phyloP scores from a whole-genome alignment of 441 rosid species.

The Monsonia emarginata region DNA sequence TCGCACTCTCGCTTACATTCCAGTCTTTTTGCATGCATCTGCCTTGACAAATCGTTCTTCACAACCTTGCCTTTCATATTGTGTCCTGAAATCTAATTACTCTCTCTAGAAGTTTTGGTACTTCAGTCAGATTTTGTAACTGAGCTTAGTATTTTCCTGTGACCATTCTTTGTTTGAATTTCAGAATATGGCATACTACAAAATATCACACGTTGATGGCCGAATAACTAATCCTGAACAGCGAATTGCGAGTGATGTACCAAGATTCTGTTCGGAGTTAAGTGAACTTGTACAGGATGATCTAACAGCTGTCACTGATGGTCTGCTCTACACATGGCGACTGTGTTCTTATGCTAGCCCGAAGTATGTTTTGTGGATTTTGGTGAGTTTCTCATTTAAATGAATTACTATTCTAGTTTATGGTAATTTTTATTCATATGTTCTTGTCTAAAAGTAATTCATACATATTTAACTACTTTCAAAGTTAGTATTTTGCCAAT shows the following conservation, averaged over 20 bases:
- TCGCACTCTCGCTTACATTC: neutral
- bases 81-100: neutral
- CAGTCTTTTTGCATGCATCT: neutral
- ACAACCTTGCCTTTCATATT: neutral
- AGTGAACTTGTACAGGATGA: constrained; percentile 93
- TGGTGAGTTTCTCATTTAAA: constrained; percentile 43
- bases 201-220: constrained; percentile 91
- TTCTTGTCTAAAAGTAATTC: neutral
- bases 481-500: constrained; percentile 4
- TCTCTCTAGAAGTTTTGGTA: neutral
- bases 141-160: constrained; percentile 5
- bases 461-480: neutral
- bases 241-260: constrained; percentile 91
- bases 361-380: constrained; percentile 87
- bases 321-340: constrained; percentile 90
- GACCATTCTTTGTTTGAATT: constrained; percentile 19
- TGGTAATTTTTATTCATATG: neutral
- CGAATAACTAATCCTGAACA: constrained; percentile 92
- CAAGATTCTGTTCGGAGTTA: constrained; percentile 88
- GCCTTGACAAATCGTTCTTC: neutral
- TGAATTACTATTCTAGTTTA: neutral
- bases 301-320: constrained; percentile 82
- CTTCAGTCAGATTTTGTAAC: neutral
- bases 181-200: constrained; percentile 98
- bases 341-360: constrained; percentile 97